These are phyloP conservation scores for Physcomitrium patens DNA, from an alignment of 225 moss, liverwort and hornwort species.

Conservation along the genomic window DNA sequence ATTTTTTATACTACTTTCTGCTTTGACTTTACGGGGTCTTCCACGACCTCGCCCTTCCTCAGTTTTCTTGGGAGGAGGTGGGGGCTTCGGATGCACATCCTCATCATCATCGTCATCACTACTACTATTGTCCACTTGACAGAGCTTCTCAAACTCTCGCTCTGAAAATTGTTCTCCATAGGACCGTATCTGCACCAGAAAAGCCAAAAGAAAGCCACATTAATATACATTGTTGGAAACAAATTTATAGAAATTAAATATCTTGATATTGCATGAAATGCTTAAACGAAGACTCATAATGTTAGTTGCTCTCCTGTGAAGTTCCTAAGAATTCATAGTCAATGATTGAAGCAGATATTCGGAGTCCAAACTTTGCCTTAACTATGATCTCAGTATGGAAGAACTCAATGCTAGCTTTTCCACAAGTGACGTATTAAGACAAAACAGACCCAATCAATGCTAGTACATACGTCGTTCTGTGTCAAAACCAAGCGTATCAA, in stretches of 20 bases:
- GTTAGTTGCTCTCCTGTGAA: no score
- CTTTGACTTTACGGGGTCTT: conserved; percentile 57
- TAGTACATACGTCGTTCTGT: neutral
- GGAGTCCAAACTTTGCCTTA: no score
- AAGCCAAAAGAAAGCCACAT: neutral
- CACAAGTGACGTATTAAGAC: neutral
- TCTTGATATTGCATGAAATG: neutral
- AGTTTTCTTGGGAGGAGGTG: conserved; percentile 46
- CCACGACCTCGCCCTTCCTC: conserved; percentile 60
- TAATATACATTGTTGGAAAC: neutral
- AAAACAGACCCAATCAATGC: neutral
- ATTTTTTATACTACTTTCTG: conserved; percentile 43
- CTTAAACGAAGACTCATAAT: neutral
- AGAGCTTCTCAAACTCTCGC: conserved; percentile 90
- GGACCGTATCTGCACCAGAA: conserved; percentile 40
- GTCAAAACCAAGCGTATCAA: neutral
- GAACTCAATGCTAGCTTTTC: neutral
- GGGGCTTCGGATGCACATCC: conserved; percentile 28
- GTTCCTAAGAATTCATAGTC: no score
- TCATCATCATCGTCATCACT: conserved; percentile 38
- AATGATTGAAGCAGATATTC: no score
- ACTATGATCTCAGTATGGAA: no score
- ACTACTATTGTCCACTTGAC: conserved; percentile 64
- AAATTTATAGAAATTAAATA: neutral
- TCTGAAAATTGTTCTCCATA: conserved; percentile 91